These are phyloP conservation scores for Chenopodium quinoa DNA, from an alignment of 148 eudicot species.

Conservation along the genomic window DNA sequence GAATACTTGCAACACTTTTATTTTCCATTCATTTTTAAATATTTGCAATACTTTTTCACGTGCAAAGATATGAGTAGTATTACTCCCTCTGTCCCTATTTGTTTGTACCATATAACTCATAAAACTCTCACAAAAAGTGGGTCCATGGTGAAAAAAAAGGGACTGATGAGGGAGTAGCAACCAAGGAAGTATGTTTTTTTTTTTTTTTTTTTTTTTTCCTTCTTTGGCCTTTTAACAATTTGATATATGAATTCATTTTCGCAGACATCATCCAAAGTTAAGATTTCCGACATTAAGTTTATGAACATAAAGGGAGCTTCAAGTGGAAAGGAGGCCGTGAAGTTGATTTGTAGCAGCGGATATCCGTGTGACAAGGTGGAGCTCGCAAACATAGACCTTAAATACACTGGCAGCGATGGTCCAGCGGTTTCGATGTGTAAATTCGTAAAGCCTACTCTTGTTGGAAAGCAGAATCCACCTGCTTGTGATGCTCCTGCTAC, in stretches of 20 bases:
- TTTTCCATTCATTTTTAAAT: too few species aligned
- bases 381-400: constrained; percentile 41
- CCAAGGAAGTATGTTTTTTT: too few species aligned
- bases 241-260: not conserved
- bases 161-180: too few species aligned
- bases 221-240: too few species aligned
- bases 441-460: constrained; percentile 34
- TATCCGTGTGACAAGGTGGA: constrained; percentile 40
- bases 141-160: too few species aligned
- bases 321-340: constrained; percentile 28
- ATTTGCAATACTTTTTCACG: too few species aligned
- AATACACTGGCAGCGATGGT: constrained; percentile 31
- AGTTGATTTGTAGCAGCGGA: constrained; percentile 43
- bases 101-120: too few species aligned
- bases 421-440: constrained; percentile 36
- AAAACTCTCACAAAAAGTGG: too few species aligned
- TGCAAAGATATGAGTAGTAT: too few species aligned
- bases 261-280: constrained; percentile 45
- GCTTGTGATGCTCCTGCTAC: constrained; percentile 33
- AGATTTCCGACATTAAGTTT: constrained; percentile 38
- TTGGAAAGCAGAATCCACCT: constrained; percentile 38
- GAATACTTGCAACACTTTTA: too few species aligned
- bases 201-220: too few species aligned
- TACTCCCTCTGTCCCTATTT: too few species aligned
- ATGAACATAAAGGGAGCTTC: constrained; percentile 45